Conservation (phyloP, 2,329 filamentous ascomycete species). For the Pseudopyricularia cyperi region DNA sequence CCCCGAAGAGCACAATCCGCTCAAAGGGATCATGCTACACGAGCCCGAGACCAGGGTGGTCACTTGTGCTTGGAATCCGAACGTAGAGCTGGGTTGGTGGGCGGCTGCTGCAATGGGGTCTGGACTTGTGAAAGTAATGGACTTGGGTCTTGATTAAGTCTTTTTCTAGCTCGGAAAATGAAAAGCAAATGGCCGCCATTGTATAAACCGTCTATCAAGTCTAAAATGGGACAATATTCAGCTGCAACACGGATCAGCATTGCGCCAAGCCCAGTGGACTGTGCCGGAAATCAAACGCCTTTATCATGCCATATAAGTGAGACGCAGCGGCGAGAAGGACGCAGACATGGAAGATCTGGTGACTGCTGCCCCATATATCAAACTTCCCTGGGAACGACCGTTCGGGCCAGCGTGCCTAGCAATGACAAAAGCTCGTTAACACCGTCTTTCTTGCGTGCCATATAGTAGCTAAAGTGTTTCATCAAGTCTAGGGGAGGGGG, state of each 20-base stretch:
- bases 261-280: constrained; percentile 28
- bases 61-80: constrained; percentile 55
- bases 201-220: not conserved
- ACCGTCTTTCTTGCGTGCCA: constrained; percentile 1
- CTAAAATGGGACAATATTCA: not conserved
- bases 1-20: constrained; percentile 8
- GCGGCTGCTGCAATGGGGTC: constrained; percentile 53
- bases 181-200: not conserved
- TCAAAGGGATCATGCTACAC: constrained; percentile 31
- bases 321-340: constrained; percentile 71
- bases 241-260: not conserved
- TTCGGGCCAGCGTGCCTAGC: constrained; percentile 67
- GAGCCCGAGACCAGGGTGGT: constrained; percentile 52
- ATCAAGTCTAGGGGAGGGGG: not conserved
- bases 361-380: constrained; percentile 85
- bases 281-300: constrained; percentile 80
- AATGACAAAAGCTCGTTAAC: not conserved
- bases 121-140: constrained; percentile 53
- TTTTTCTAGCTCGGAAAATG: not conserved
- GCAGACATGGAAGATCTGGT: constrained; percentile 90
- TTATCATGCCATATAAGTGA: constrained; percentile 69
- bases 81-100: constrained; percentile 52
- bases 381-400: constrained; percentile 63
- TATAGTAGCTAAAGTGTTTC: constrained; percentile 8
- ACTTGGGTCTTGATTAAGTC: constrained; percentile 39